Base-by-base conservation (phyloP, 305 asterid genomes). In the Solanum aculeatissimum region DNA sequence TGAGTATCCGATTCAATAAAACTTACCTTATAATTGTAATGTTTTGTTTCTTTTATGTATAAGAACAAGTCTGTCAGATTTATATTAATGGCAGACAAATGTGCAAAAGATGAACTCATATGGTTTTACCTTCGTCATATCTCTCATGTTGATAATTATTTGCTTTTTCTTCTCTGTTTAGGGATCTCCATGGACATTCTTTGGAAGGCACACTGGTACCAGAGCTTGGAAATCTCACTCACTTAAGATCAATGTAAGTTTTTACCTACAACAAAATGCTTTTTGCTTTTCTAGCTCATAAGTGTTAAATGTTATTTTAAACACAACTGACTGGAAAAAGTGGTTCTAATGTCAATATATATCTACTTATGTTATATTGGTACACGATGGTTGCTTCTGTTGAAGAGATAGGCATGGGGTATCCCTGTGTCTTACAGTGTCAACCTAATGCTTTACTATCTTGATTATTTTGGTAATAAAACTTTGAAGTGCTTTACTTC, bases 151-250 rank as follows among this genome's bases (percentile, higher is more conserved):
- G 68, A 40, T 63, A 38, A 21, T 43, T 63, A 18, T 60, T n/a
- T 66, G 19, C 8, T n/a, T 84, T 84, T 62, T 85, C 45, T 75
- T 79, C 43, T 79, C 81, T 89, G 58, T 85, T 32, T 68, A 97
- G 99, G 89, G 93, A 97, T 92, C 98, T 97, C 68, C 88, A 72
- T 83, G 99, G 98, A 72, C 87, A 68, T 88, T 90, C 87, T 85
- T 84, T 97, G 89, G 93, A 88, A 89, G 99, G 99, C 83, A 89
- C 84, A 58, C 80, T 97, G 88, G 93, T 92, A 69, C 96, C 98
- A 23, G 97, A 92, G 90, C 92, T 97, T 84, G 99, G 97, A 86
- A 90, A 90, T 70, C 95, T 97, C 83, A 84, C 88, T 81, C 91
- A 90, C 83, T 84, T 97, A 80, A 92, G 87, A 89, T 83, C 84